These are phyloP conservation scores for Tricholoma terreum DNA, from an alignment of 768 basidiomycete genomes.

Conservation along the genomic window DNA sequence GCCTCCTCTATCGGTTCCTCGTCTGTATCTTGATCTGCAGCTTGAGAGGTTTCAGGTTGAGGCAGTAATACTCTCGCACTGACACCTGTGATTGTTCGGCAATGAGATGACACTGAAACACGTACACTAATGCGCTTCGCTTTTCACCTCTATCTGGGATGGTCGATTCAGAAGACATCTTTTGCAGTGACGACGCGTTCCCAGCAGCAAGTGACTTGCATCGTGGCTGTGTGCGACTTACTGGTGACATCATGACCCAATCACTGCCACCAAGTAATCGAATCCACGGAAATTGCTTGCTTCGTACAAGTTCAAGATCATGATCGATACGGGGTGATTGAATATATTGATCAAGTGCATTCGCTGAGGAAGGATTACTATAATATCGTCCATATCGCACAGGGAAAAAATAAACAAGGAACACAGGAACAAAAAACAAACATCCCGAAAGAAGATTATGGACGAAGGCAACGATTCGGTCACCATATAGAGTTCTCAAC, in stretches of 20 bases:
- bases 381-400: background rate
- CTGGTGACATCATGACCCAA: background rate
- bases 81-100: background rate
- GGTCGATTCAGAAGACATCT: background rate
- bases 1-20: conserved; percentile 43
- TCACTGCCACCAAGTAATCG: background rate
- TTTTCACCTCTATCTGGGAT: background rate
- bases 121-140: background rate
- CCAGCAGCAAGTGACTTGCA: background rate
- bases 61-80: conserved; percentile 51
- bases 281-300: too few relatives aligned
- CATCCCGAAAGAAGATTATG: background rate
- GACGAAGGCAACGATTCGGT: background rate
- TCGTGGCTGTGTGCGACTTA: background rate
- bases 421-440: background rate
- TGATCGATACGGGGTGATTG: background rate
- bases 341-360: background rate
- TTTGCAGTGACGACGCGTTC: background rate
- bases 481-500: background rate
- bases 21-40: conserved; percentile 38
- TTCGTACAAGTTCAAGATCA: background rate
- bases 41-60: conserved; percentile 27
- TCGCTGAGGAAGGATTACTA: background rate
- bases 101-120: background rate
- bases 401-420: background rate